Evolutionary conservation across 805 yeast genomes (phyloP).

Genomic region (Kurtzmaniella fragi): DNA sequence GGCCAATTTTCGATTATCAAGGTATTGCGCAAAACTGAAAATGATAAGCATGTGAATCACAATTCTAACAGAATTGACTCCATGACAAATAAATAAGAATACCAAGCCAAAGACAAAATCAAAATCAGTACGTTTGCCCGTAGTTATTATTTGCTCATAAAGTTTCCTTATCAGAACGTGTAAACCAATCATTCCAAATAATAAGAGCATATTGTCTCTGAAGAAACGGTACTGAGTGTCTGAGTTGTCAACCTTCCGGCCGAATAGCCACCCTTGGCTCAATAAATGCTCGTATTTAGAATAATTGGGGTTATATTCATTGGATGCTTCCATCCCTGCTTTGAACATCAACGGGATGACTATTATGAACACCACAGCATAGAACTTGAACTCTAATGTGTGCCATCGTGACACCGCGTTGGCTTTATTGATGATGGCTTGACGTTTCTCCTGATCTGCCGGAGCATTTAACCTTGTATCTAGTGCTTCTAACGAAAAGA

Average conservation of each 20-base stretch:
- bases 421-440: conserved; percentile 25
- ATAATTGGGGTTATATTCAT: conserved; percentile 70
- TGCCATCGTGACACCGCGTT: conserved; percentile 57
- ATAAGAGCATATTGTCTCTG: conserved; percentile 68
- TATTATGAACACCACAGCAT: conserved; percentile 55
- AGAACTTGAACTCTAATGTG: conserved; percentile 69
- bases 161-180: conserved; percentile 52
- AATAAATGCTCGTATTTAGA: conserved; percentile 55
- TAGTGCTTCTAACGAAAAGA: conserved; percentile 48
- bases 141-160: conserved; percentile 12
- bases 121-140: conserved; percentile 48
- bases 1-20: conserved; percentile 34
- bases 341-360: conserved; percentile 80
- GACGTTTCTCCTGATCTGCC: conserved; percentile 24
- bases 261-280: conserved; percentile 84
- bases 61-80: conserved; percentile 63
- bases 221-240: conserved; percentile 87
- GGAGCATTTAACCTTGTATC: conserved; percentile 48
- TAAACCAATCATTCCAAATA: conserved; percentile 47
- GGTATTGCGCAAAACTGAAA: conserved; percentile 43
- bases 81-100: conserved; percentile 74
- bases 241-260: conserved; percentile 87
- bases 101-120: conserved; percentile 69
- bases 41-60: conserved; percentile 51
- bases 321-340: conserved; percentile 78